A percentile compares a stretch with the other conserved stretches of the same genome.
phyloP scores from a whole-genome alignment of 768 basidiomycete species.

The Boletellus emodensis region DNA sequence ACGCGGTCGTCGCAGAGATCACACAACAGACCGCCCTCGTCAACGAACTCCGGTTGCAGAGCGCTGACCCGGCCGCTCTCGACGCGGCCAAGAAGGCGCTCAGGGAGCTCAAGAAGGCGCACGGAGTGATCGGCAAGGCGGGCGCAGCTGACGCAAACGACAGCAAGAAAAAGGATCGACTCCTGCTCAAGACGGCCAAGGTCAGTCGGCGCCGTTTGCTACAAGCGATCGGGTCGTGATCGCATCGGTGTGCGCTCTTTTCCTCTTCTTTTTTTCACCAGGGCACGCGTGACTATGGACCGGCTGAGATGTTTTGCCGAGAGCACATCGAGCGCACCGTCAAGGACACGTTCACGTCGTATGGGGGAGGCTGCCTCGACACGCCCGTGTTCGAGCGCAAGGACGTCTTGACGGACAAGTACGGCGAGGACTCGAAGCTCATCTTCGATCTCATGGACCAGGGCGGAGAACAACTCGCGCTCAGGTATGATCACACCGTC shows the following conservation, averaged over 20 bases:
- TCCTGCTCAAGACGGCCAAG: slow-evolving; percentile 83
- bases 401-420: slow-evolving; percentile 93
- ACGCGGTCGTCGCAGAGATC: too few relatives aligned
- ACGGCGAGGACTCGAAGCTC: slow-evolving; percentile 95
- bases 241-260: slow-evolving; percentile 2
- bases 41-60: too few relatives aligned
- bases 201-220: slow-evolving; percentile 32
- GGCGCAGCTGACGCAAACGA: slow-evolving; percentile 39
- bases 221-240: too few relatives aligned
- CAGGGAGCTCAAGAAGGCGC: too few relatives aligned
- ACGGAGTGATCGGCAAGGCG: slow-evolving; percentile 38
- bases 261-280: slow-evolving; percentile 26
- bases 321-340: slow-evolving; percentile 87
- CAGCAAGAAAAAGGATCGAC: slow-evolving; percentile 55
- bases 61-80: too few relatives aligned
- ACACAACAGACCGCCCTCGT: too few relatives aligned
- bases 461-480: slow-evolving; percentile 91
- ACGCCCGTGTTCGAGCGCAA: slow-evolving; percentile 98
- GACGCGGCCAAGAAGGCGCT: too few relatives aligned
- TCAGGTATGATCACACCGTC: slow-evolving; percentile 96
- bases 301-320: slow-evolving; percentile 83
- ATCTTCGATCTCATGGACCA: slow-evolving; percentile 98
- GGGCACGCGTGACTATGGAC: slow-evolving; percentile 82
- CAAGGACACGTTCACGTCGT: slow-evolving; percentile 81
- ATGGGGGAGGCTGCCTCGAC: slow-evolving; percentile 85